Percentiles rank a stretch among this genome's conserved stretches.
Conservation (phyloP, 2,329 filamentous ascomycete genomes). For the Fusarium armeniacum region DNA sequence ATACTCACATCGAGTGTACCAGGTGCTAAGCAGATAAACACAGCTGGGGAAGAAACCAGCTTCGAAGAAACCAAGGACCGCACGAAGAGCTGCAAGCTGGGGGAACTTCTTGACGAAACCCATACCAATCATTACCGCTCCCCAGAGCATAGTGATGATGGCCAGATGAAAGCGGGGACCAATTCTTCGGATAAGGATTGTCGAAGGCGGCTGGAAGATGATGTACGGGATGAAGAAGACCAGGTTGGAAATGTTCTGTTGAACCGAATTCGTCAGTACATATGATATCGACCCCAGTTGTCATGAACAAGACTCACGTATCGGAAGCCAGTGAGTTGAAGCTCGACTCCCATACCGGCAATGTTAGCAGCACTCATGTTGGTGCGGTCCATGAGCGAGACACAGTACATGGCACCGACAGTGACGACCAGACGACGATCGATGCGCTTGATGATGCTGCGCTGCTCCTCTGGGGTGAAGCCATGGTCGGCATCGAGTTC, state of each 20-base stretch:
- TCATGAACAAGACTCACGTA: constrained; percentile 55
- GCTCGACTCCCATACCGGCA: constrained; percentile 71
- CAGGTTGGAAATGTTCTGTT: constrained; percentile 74
- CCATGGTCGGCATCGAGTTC: constrained; percentile 55
- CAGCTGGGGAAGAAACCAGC: constrained; percentile 80
- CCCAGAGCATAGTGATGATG: constrained; percentile 70
- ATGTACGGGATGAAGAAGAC: constrained; percentile 83
- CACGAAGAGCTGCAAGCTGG: constrained; percentile 67
- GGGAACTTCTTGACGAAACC: constrained; percentile 70
- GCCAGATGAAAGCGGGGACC: constrained; percentile 72
- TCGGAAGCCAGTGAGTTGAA: constrained; percentile 61
- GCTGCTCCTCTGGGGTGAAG: constrained; percentile 73
- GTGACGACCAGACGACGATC: constrained; percentile 75
- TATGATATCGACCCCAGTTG: not conserved
- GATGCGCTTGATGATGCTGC: constrained; percentile 75
- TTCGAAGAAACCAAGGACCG: constrained; percentile 74
- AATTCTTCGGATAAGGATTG: constrained; percentile 75
- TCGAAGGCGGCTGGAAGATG: constrained; percentile 78
- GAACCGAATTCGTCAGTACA: constrained; percentile 10
- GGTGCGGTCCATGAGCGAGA: constrained; percentile 83
- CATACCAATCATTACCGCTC: constrained; percentile 73
- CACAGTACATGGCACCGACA: constrained; percentile 77
- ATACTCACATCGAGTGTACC: constrained; percentile 75
- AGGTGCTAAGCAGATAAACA: constrained; percentile 80
- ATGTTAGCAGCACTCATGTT: constrained; percentile 81